phyloP scores from a whole-genome alignment of 148 eudicot genomes.

The Chenopodium quinoa region DNA sequence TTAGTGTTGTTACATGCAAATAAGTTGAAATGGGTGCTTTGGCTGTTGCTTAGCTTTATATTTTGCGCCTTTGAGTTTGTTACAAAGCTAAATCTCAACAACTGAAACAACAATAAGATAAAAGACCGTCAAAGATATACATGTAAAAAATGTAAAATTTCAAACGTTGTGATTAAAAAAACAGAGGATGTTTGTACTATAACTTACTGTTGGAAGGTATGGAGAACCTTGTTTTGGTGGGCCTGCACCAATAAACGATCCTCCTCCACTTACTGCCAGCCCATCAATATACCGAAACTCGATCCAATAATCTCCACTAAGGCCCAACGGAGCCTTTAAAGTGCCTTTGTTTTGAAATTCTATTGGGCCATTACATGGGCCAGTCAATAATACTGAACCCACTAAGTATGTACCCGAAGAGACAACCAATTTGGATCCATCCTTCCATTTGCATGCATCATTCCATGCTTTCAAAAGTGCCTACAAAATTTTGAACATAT shows the following conservation, averaged over 20 bases:
- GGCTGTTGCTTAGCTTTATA: slow-evolving; percentile 54
- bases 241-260: slow-evolving; percentile 50
- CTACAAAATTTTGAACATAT: slow-evolving; percentile 18
- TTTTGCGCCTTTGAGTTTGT: slow-evolving; percentile 41
- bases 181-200: neutral
- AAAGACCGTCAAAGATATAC: too few species aligned
- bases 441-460: slow-evolving; percentile 49
- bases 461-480: slow-evolving; percentile 56
- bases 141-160: neutral
- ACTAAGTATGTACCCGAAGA: slow-evolving; percentile 41
- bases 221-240: slow-evolving; percentile 27
- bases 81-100: slow-evolving; percentile 42
- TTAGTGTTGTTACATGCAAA: slow-evolving; percentile 41
- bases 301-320: slow-evolving; percentile 41
- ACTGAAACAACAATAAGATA: neutral
- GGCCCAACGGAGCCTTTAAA: slow-evolving; percentile 37
- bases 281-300: slow-evolving; percentile 33
- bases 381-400: slow-evolving; percentile 31
- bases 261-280: slow-evolving; percentile 45
- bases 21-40: slow-evolving; percentile 50
- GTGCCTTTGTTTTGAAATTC: slow-evolving; percentile 35
- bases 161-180: neutral
- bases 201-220: slow-evolving; percentile 41
- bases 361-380: slow-evolving; percentile 47
- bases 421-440: slow-evolving; percentile 29